phyloP scores from a whole-genome alignment of 371 early-diverging fungal species.

The Mucor saturninus region DNA sequence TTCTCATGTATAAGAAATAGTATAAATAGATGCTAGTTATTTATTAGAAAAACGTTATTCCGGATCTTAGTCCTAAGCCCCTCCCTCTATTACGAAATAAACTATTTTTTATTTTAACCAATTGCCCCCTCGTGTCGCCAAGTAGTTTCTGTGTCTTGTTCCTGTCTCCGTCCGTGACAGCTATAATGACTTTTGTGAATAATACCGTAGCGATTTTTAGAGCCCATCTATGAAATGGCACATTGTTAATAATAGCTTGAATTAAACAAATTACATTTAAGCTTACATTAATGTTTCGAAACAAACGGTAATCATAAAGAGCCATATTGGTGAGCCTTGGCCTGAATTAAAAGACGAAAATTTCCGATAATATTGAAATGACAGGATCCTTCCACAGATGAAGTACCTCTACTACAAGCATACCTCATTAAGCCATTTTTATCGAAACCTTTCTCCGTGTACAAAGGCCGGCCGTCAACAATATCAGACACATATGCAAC shows the following conservation, averaged over 20 bases:
- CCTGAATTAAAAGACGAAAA: slow-evolving; percentile 1
- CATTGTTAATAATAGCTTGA: no score
- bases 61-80: no score
- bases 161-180: no score
- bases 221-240: background rate
- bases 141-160: no score
- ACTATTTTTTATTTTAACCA: no score
- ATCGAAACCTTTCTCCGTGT: slow-evolving; percentile 1
- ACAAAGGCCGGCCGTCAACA: background rate
- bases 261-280: no score
- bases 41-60: no score
- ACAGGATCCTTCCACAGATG: slow-evolving; percentile 4
- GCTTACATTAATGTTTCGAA: slow-evolving; percentile 9
- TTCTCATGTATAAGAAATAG: no score
- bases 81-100: no score
- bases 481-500: slow-evolving; percentile 4
- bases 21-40: no score
- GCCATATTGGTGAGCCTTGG: slow-evolving; percentile 1
- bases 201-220: slow-evolving; percentile 1
- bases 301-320: slow-evolving; percentile 7
- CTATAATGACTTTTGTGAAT: slow-evolving; percentile 3
- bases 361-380: slow-evolving; percentile 2
- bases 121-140: no score
- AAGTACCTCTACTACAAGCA: slow-evolving; percentile 1
- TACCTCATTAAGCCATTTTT: slow-evolving; percentile 7